phyloP scores from a whole-genome alignment of 768 basidiomycete species.

The Lactarius psammicola region DNA sequence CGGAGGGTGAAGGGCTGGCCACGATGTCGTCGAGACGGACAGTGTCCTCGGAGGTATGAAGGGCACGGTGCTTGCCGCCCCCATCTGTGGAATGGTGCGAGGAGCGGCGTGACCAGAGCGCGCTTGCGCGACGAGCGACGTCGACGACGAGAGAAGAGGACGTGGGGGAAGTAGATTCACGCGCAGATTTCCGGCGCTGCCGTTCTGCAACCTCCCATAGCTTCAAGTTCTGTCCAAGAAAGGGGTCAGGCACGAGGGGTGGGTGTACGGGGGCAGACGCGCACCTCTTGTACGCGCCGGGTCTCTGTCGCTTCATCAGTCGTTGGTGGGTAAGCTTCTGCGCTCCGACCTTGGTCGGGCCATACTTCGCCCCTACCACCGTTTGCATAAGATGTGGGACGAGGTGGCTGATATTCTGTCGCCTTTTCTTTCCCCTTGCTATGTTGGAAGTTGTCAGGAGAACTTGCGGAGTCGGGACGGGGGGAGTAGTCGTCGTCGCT shows the following conservation, averaged over 20 bases:
- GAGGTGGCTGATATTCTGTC: neutral
- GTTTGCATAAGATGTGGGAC: conserved; percentile 7
- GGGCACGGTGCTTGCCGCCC: conserved; percentile 48
- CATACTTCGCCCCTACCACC: conserved; percentile 13
- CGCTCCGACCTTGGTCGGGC: neutral
- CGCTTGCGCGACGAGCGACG: conserved; percentile 57
- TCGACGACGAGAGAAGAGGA: conserved; percentile 52
- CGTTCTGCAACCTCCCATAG: conserved; percentile 79
- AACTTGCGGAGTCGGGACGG: conserved; percentile 9
- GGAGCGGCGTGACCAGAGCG: conserved; percentile 50
- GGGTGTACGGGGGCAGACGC: conserved; percentile 26
- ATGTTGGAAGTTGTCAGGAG: neutral
- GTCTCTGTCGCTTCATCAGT: conserved; percentile 68
- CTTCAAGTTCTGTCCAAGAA: conserved; percentile 57
- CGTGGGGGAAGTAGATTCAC: conserved; percentile 47
- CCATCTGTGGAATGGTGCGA: conserved; percentile 37
- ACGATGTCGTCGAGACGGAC: conserved; percentile 57
- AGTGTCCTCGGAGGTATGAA: conserved; percentile 48
- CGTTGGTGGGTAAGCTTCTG: conserved; percentile 58
- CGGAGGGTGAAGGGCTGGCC: conserved; percentile 34
- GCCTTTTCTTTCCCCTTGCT: conserved; percentile 25
- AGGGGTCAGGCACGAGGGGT: conserved; percentile 6
- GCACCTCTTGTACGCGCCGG: conserved; percentile 68
- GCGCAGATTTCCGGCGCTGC: conserved; percentile 67
- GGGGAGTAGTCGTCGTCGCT: conserved; percentile 10